Evolutionary conservation across 2,329 filamentous ascomycete species (phyloP).

Genomic region (Didymosphaeria variabile): DNA sequence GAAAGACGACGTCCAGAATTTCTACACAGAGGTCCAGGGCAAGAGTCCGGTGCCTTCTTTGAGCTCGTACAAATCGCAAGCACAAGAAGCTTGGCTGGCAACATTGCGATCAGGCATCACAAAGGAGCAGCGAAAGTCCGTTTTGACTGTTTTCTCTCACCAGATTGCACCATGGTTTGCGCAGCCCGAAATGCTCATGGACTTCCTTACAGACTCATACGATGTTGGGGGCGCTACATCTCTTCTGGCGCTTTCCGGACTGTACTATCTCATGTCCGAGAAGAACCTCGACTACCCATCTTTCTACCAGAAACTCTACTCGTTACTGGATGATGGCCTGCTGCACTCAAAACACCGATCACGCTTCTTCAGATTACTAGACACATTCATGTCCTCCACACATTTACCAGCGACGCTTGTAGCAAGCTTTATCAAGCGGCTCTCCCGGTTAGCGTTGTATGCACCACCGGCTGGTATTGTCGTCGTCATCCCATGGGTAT

Average conservation of each 20-base stretch:
- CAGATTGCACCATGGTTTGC: slow-evolving; percentile 89
- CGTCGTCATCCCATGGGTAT: slow-evolving; percentile 88
- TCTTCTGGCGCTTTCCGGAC: slow-evolving; percentile 85
- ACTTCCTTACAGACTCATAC: slow-evolving; percentile 96
- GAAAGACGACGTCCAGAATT: slow-evolving; percentile 71
- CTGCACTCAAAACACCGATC: slow-evolving; percentile 95
- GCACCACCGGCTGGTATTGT: slow-evolving; percentile 91
- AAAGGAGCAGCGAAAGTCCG: slow-evolving; percentile 78
- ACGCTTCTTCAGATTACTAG: slow-evolving; percentile 89
- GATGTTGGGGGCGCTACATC: slow-evolving; percentile 86
- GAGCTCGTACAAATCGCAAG: slow-evolving; percentile 77
- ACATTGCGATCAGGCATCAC: slow-evolving; percentile 73
- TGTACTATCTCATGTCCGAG: slow-evolving; percentile 93
- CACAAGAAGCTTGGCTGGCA: slow-evolving; percentile 86
- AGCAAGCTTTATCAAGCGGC: slow-evolving; percentile 95
- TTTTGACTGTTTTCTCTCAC: slow-evolving; percentile 78
- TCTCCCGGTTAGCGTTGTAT: slow-evolving; percentile 83
- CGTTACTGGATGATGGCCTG: slow-evolving; percentile 82
- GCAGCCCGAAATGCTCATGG: slow-evolving; percentile 88
- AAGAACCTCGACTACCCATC: slow-evolving; percentile 95
- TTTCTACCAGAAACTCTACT: slow-evolving; percentile 95
- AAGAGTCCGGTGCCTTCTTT: slow-evolving; percentile 69
- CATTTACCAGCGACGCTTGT: slow-evolving; percentile 92
- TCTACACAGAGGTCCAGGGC: slow-evolving; percentile 72
- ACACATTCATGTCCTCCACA: slow-evolving; percentile 88